Evolutionary conservation across 371 early-diverging fungal species (phyloP).

Genomic region (Mortierella polycephala): DNA sequence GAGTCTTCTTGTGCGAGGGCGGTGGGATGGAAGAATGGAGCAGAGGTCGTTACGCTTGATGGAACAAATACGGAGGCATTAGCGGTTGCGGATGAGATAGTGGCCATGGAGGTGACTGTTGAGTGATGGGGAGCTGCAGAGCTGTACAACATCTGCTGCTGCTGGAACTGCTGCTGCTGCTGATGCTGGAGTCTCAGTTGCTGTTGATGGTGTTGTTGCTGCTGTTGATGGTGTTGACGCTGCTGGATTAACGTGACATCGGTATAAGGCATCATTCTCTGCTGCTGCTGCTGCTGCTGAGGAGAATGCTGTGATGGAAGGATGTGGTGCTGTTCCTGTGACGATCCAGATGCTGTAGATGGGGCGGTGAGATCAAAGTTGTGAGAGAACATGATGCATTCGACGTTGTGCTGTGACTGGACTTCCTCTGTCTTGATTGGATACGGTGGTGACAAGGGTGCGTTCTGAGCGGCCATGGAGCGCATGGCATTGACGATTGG

Average conservation of each 20-base stretch:
- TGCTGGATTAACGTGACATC: conserved; percentile 29
- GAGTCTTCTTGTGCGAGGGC: conserved; percentile 12
- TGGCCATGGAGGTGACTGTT: conserved; percentile 17
- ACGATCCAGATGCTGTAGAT: conserved; percentile 8
- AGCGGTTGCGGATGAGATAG: conserved; percentile 22
- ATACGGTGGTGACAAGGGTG: conserved; percentile 44
- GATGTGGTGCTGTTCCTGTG: conserved; percentile 21
- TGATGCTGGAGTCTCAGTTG: conserved; percentile 38
- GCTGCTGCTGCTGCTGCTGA: conserved; percentile 24
- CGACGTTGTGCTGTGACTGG: conserved; percentile 19
- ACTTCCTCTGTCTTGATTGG: conserved; percentile 44
- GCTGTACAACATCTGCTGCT: conserved; percentile 38
- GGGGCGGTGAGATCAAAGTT: conserved; percentile 20
- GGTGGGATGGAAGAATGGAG: conserved; percentile 12
- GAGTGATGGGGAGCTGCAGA: conserved; percentile 14
- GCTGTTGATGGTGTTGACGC: conserved; percentile 37
- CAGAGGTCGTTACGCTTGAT: conserved; percentile 8
- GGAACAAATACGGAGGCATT: conserved; percentile 1
- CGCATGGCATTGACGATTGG: conserved; percentile 12
- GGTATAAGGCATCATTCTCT: conserved; percentile 13
- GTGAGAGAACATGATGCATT: conserved; percentile 28
- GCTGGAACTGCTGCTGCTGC: conserved; percentile 26
- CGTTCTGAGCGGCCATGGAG: conserved; percentile 25
- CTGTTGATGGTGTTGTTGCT: conserved; percentile 35
- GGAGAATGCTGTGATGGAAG: conserved; percentile 25